Base-by-base conservation (phyloP, 1,284 basidiomycete species). In the Kwoniella shivajii region DNA sequence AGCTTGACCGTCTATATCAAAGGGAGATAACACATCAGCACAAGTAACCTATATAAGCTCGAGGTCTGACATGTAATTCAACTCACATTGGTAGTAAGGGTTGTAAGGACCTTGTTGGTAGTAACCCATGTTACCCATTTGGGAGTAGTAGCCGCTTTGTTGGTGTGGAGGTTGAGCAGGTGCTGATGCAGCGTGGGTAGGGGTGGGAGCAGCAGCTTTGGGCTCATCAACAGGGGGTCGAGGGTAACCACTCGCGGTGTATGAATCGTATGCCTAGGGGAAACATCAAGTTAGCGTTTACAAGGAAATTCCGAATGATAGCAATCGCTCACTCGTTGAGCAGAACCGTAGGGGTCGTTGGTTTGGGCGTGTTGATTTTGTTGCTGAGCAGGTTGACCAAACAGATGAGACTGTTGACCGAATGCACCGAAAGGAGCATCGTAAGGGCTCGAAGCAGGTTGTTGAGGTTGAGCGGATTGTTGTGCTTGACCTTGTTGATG, bases 1-100 rank as follows among this genome's bases (percentile, higher is more conserved):
- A 14, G 68, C 73, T 70, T 78, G 74, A 47, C 69, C 70, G 61
- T 78, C 75, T 77, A 55, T 10, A 30, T n/a, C 11, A 37, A 6
- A 31, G 3, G n/a, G n/a, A 49, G 10, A 29, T 14, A 50, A 36
- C 26, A 14, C 11, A 26, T 44, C 36, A 50, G 43, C 26, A 36
- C 31, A 2, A 11, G 4, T 18, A 26, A 27, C 14, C 29, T n/a
- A 43, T 36, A n/a, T 41, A 18, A 9, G n/a, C n/a, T n/a, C n/a
- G n/a, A n/a, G n/a, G n/a, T n/a, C n/a, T n/a, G n/a, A n/a, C n/a
- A n/a, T n/a, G n/a, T n/a, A n/a, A 10, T 39, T 39, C 20, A n/a
- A 71, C 76, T 65, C 53, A 77, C 75, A 78, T 60, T 77, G 77
- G 67, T 76, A 77, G 73, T 78, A 78, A 14, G 77, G 77, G 73